Conservation (phyloP, 1,284 basidiomycete genomes). For the Schizopora paradoxa region DNA sequence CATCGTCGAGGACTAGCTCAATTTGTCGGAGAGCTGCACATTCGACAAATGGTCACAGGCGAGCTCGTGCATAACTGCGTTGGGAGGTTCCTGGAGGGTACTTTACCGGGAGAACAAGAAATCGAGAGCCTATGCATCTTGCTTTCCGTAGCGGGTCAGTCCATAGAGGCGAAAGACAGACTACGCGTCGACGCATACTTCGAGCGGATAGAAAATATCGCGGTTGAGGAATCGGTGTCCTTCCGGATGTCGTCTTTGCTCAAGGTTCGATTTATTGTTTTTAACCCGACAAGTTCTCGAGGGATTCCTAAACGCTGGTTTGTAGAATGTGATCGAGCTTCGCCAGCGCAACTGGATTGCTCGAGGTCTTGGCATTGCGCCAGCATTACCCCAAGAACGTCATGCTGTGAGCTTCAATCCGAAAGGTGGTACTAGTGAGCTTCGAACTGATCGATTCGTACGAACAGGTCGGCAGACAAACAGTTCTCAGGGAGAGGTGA, state of each 20-base stretch:
- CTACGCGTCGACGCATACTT: constrained; percentile 94
- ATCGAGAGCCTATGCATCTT: constrained; percentile 95
- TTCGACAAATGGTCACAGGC: constrained; percentile 90
- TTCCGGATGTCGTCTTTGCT: constrained; percentile 95
- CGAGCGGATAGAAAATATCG: constrained; percentile 77
- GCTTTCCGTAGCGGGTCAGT: constrained; percentile 79
- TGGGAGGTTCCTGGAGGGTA: constrained; percentile 87
- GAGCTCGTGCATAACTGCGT: constrained; percentile 96
- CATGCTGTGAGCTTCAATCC: too few species aligned
- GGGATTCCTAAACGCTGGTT: constrained; percentile 16
- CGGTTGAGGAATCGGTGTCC: constrained; percentile 62
- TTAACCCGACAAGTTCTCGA: too few species aligned
- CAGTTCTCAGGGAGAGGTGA: too few species aligned
- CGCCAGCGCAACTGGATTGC: constrained; percentile 78
- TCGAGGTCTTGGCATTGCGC: constrained; percentile 72
- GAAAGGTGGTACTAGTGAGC: too few species aligned
- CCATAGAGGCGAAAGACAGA: constrained; percentile 76
- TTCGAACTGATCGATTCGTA: too few species aligned
- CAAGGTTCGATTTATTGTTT: constrained; percentile 61
- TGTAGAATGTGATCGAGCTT: constrained; percentile 83
- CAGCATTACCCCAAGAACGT: too few species aligned
- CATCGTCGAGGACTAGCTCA: constrained; percentile 93
- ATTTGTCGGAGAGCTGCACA: constrained; percentile 97
- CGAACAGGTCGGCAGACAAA: too few species aligned
- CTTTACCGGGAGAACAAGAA: constrained; percentile 95